Evolutionary conservation across 108 stramenopile genomes (phyloP).

Genomic region (Nitzschia putrida): DNA sequence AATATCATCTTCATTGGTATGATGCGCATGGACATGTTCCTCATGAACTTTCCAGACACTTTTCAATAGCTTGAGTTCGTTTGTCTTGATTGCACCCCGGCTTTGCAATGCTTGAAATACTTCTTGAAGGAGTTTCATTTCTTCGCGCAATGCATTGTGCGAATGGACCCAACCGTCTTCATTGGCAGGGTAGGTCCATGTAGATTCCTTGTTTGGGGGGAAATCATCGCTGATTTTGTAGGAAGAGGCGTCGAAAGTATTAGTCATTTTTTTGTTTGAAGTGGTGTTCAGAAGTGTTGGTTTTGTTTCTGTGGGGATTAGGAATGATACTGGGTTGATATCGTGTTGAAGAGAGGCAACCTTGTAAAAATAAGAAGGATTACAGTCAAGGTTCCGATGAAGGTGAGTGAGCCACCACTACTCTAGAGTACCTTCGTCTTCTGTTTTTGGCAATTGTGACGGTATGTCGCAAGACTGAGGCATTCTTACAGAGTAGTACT

Average conservation of each 20-base stretch:
- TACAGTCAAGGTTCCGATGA: no score
- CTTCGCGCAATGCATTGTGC: constrained; percentile 45
- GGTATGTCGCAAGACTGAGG: no score
- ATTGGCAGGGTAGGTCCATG: constrained; percentile 40
- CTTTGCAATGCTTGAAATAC: constrained; percentile 18
- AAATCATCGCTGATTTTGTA: constrained; percentile 33
- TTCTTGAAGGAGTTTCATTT: constrained; percentile 32
- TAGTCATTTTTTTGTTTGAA: not conserved
- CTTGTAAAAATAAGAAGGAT: no score
- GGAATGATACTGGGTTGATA: no score
- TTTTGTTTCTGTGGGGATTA: no score
- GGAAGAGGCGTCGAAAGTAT: constrained; percentile 29
- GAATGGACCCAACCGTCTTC: constrained; percentile 48
- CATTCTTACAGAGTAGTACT: no score
- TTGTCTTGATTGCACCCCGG: constrained; percentile 13
- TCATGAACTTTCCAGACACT: constrained; percentile 35
- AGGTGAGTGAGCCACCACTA: no score
- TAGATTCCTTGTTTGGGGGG: constrained; percentile 43
- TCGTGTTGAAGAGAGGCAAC: no score
- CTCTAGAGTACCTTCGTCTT: no score
- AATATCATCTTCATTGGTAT: constrained; percentile 50
- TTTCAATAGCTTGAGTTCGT: constrained; percentile 37
- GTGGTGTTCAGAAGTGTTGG: no score
- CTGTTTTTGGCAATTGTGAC: no score
- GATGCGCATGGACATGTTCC: constrained; percentile 43